Evolutionary conservation across 805 yeast species (phyloP).

Genomic region (Wickerhamiella sorbophila): DNA sequence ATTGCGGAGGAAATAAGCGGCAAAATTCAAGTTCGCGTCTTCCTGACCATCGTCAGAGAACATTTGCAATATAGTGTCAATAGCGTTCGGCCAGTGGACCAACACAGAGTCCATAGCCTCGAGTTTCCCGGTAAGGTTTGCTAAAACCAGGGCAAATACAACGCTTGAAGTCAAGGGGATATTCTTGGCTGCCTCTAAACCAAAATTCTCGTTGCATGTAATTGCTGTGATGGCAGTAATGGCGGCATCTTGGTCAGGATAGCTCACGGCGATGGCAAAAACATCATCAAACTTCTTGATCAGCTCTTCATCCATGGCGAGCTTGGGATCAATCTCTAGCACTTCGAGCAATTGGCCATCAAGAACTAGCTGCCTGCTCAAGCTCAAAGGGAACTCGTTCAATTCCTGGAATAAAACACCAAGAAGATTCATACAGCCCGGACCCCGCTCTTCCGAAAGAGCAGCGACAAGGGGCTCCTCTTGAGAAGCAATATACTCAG

Average conservation of each 20-base stretch:
- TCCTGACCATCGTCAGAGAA: conserved; percentile 7
- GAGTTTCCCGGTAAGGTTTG: conserved; percentile 9
- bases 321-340: conserved; percentile 4
- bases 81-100: conserved; percentile 10
- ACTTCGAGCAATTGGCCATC: conserved; percentile 10
- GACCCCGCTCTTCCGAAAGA: background rate
- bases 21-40: conserved; percentile 5
- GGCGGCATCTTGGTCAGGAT: background rate
- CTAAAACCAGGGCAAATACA: conserved; percentile 4
- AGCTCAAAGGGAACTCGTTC: background rate
- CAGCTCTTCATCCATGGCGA: conserved; percentile 7
- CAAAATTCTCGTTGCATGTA: conserved; percentile 5
- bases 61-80: conserved; percentile 6
- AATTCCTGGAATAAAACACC: background rate
- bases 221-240: conserved; percentile 8
- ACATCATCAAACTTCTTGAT: conserved; percentile 6
- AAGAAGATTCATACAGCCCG: background rate
- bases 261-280: background rate
- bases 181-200: conserved; percentile 1
- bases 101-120: conserved; percentile 4
- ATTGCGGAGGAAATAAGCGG: conserved; percentile 9
- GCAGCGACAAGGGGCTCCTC: background rate
- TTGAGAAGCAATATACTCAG: background rate
- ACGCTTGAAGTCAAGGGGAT: background rate
- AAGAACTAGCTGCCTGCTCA: background rate